phyloP scores from a whole-genome alignment of 345 rosid species.

The Citrus cavaleriei region DNA sequence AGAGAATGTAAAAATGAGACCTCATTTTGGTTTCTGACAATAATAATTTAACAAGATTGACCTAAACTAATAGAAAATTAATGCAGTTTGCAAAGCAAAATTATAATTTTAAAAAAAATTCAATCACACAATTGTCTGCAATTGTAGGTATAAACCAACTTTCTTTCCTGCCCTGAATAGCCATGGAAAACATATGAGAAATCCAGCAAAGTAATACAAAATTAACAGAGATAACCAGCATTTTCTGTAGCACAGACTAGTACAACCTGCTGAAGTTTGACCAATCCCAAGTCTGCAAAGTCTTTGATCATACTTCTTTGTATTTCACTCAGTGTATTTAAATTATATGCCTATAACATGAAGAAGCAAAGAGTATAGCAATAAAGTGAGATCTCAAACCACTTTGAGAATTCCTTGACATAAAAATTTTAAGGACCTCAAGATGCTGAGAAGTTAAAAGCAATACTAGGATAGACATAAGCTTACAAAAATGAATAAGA shows the following conservation, averaged over 20 bases:
- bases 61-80: background rate
- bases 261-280: slow-evolving; percentile 48
- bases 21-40: background rate
- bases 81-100: no score
- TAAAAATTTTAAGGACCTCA: no score
- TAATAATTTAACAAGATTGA: background rate
- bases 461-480: no score
- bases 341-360: slow-evolving; percentile 46
- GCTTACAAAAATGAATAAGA: no score
- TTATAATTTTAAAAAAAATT: no score
- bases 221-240: background rate
- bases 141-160: no score
- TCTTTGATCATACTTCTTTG: slow-evolving; percentile 69
- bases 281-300: slow-evolving; percentile 23
- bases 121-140: no score
- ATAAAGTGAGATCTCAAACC: no score
- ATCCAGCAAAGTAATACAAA: background rate
- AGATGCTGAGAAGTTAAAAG: no score
- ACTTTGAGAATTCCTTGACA: no score
- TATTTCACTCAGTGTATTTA: slow-evolving; percentile 69
- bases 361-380: background rate
- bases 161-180: no score
- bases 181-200: background rate
- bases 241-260: slow-evolving; percentile 3
- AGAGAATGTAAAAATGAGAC: background rate